Conservation (phyloP, 305 asterid genomes). For the Andrographis paniculata region DNA sequence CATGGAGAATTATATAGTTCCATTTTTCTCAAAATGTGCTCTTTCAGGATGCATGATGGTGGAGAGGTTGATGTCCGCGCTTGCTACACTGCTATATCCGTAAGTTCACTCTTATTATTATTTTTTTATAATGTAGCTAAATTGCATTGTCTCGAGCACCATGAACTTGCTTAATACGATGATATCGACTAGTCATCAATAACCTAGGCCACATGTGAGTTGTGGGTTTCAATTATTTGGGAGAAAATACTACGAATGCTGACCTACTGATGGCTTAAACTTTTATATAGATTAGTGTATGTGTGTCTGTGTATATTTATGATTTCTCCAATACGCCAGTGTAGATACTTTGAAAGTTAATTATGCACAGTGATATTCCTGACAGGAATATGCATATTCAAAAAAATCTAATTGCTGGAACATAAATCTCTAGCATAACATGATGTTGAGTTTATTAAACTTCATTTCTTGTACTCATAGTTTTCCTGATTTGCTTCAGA, state of each 20-base stretch:
- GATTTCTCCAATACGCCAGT: no score
- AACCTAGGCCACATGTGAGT: not conserved
- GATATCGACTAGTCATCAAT: slow-evolving; percentile 1
- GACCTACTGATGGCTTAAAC: slow-evolving; percentile 1
- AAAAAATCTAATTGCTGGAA: not conserved
- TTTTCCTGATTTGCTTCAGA: not conserved
- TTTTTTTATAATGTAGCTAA: no score
- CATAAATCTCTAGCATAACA: not conserved
- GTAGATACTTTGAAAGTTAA: no score
- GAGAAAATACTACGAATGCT: slow-evolving; percentile 1
- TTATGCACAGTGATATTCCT: not conserved
- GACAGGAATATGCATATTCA: not conserved
- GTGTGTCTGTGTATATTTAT: no score
- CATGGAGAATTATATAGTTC: not conserved
- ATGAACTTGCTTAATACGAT: not conserved
- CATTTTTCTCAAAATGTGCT: slow-evolving; percentile 13
- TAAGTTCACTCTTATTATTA: slow-evolving; percentile 46
- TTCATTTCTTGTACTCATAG: not conserved
- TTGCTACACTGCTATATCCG: slow-evolving; percentile 94
- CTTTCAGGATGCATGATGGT: slow-evolving; percentile 90
- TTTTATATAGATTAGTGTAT: no score
- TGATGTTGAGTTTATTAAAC: not conserved
- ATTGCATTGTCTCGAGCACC: no score
- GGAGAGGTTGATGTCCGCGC: slow-evolving; percentile 98
- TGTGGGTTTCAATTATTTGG: not conserved